Conservation (phyloP, 345 rosid genomes). For the Citrus cavaleriei region DNA sequence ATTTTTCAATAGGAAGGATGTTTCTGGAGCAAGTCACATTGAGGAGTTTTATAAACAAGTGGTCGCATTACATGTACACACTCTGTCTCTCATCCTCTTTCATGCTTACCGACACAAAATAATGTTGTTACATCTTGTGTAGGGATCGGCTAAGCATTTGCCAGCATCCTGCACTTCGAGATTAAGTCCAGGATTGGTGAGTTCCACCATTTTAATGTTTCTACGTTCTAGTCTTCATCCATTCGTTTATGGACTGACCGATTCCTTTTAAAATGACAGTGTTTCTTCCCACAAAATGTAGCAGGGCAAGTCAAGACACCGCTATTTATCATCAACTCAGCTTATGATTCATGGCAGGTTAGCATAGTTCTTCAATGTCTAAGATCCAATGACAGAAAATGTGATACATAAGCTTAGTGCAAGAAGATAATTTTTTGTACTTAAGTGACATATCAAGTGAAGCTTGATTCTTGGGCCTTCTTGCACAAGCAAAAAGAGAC, state of each 20-base stretch:
- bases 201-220: neutral
- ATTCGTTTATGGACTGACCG: constrained; percentile 12
- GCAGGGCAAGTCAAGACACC: constrained; percentile 63
- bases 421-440: neutral
- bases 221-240: neutral
- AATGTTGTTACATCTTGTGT: constrained; percentile 5
- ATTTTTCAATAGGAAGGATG: constrained; percentile 56
- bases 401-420: neutral
- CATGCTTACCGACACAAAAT: neutral
- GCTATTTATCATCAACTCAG: constrained; percentile 77
- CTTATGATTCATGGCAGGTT: constrained; percentile 98
- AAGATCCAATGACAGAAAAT: neutral
- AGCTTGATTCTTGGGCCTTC: neutral
- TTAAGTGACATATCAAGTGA: neutral
- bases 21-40: constrained; percentile 64
- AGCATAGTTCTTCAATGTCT: constrained; percentile 4
- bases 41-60: constrained; percentile 57
- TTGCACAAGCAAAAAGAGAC: too few species aligned
- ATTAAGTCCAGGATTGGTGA: constrained; percentile 57
- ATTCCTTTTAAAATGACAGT: constrained; percentile 37
- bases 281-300: constrained; percentile 90
- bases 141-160: constrained; percentile 87
- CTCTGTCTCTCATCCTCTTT: neutral
- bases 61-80: constrained; percentile 72
- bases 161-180: constrained; percentile 74